Conservation (phyloP, 2,329 filamentous ascomycete genomes). For the Tolypocladium capitatum region DNA sequence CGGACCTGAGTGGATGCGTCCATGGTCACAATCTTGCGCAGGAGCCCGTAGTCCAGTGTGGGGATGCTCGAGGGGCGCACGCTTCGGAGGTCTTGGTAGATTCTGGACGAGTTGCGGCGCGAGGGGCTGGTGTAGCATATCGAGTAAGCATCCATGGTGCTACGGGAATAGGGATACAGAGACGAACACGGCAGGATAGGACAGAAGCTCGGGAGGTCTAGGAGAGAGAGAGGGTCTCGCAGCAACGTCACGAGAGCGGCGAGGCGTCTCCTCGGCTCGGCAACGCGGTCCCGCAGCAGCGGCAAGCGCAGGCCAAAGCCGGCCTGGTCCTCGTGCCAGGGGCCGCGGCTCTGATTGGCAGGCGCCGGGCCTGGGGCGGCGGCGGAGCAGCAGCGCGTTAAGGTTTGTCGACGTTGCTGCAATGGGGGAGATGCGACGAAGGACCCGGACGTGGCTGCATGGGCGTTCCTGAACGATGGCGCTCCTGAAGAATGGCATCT, state of each 20-base stretch:
- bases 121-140: conserved; percentile 33
- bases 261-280: not conserved
- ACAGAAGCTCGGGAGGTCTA: not conserved
- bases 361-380: not conserved
- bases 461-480: not conserved
- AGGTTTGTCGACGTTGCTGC: not conserved
- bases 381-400: not conserved
- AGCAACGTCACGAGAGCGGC: not conserved
- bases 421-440: not conserved
- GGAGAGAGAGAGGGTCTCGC: not conserved
- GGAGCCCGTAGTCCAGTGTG: conserved; percentile 17
- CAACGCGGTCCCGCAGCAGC: too few species aligned
- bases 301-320: not conserved
- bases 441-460: not conserved
- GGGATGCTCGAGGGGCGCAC: conserved; percentile 23
- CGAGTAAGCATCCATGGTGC: conserved; percentile 38
- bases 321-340: not conserved
- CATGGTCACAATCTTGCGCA: conserved; percentile 16
- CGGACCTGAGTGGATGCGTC: conserved; percentile 23
- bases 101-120: conserved; percentile 28
- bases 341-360: not conserved
- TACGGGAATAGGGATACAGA: not conserved
- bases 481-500: not conserved
- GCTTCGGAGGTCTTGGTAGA: conserved; percentile 35
- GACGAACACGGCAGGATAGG: not conserved